Evolutionary conservation across 2,329 filamentous ascomycete genomes (phyloP).

Genomic region (Alternaria arborescens): DNA sequence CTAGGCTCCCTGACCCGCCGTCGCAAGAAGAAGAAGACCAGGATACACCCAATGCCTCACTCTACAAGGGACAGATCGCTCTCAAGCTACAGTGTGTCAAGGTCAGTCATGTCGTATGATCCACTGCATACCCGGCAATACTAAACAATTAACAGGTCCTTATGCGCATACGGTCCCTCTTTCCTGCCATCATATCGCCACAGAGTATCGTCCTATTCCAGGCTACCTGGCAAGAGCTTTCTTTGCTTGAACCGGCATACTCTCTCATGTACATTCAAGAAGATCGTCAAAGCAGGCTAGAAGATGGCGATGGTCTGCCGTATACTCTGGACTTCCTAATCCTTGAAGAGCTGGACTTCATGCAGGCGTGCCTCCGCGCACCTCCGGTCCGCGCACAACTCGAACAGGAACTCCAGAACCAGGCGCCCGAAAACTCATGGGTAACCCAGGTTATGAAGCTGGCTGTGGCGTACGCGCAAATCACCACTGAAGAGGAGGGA

Average conservation of each 20-base stretch:
- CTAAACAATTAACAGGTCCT: constrained; percentile 67
- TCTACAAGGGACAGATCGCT: constrained; percentile 82
- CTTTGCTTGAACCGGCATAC: constrained; percentile 75
- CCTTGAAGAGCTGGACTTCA: constrained; percentile 91
- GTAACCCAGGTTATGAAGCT: constrained; percentile 87
- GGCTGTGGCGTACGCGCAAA: constrained; percentile 84
- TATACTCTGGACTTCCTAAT: constrained; percentile 95
- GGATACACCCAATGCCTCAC: constrained; percentile 64
- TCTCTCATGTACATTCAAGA: constrained; percentile 85
- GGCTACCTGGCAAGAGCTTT: constrained; percentile 88
- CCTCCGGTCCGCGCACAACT: constrained; percentile 89
- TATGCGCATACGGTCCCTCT: constrained; percentile 85
- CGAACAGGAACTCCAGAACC: constrained; percentile 73
- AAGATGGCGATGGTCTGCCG: constrained; percentile 89
- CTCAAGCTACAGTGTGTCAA: constrained; percentile 94
- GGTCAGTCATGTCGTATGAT: constrained; percentile 50
- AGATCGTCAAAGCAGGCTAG: constrained; percentile 84
- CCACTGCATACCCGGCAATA: not conserved
- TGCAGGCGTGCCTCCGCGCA: constrained; percentile 89
- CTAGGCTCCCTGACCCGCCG: constrained; percentile 70
- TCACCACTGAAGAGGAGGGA: constrained; percentile 90
- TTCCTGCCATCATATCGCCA: constrained; percentile 80
- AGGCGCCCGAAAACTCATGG: constrained; percentile 72
- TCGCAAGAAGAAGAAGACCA: constrained; percentile 66
- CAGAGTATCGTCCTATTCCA: constrained; percentile 86